These are phyloP conservation scores for Lodderomyces theae DNA, from an alignment of 1,139 yeast genomes.

Conservation along the genomic window DNA sequence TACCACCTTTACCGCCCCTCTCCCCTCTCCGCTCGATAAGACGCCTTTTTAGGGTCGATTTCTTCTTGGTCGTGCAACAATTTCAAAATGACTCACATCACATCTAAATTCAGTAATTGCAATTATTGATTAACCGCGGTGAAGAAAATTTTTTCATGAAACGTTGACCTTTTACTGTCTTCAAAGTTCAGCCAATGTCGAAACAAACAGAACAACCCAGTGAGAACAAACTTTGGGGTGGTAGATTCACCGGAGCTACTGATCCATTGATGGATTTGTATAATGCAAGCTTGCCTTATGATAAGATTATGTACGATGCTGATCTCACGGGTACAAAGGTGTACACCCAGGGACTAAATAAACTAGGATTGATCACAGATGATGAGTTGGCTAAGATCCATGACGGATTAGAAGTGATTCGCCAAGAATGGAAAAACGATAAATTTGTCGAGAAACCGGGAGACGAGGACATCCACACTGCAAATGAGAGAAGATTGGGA, in stretches of 20 bases:
- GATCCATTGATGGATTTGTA: slow-evolving; percentile 97
- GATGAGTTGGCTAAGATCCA: slow-evolving; percentile 80
- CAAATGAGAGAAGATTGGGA: slow-evolving; percentile 95
- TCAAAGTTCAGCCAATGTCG: too few relatives aligned
- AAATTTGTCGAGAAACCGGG: slow-evolving; percentile 81
- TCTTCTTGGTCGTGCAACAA: slow-evolving; percentile 2
- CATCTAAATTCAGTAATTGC: slow-evolving; percentile 3
- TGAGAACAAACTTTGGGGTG: slow-evolving; percentile 89
- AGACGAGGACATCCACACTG: slow-evolving; percentile 98
- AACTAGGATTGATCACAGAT: slow-evolving; percentile 67
- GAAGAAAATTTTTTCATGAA: slow-evolving; percentile 18
- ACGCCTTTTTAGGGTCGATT: too few relatives aligned
- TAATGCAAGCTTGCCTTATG: slow-evolving; percentile 96
- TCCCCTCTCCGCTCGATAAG: too few relatives aligned
- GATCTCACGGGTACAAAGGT: slow-evolving; percentile 93
- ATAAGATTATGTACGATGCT: slow-evolving; percentile 88
- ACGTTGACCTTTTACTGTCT: too few relatives aligned
- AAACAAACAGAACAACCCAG: slow-evolving; percentile 41
- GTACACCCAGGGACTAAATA: slow-evolving; percentile 81
- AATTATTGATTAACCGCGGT: slow-evolving; percentile 33
- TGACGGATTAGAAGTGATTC: slow-evolving; percentile 67
- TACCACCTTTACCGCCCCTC: too few relatives aligned
- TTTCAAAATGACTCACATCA: slow-evolving; percentile 4
- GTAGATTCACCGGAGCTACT: slow-evolving; percentile 94
- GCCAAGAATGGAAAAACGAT: slow-evolving; percentile 76